Evolutionary conservation across 495 filamentous ascomycete genomes (phyloP), one percentile per base, ranked within the genome.

Genomic region (Penicillium longicatenatum): DNA sequence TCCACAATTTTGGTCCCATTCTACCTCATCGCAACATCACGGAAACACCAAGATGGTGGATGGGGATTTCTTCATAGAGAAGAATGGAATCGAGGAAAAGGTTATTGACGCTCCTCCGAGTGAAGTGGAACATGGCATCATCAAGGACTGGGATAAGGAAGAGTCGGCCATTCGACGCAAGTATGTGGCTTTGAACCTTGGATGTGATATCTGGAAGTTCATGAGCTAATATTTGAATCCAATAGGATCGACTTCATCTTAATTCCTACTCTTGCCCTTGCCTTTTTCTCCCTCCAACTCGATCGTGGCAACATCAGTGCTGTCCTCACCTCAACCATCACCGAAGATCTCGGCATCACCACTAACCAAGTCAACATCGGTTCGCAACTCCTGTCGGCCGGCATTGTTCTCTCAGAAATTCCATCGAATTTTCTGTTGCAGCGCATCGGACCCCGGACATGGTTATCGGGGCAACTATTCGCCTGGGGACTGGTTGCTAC

Each of bases 341-440:
- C 79, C 2, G 50, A 71, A 22, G 84, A 86, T 52, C 70, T 85
- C 11, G 67, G 73, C 17, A 80, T 87, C 59, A 80, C 70, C 4
- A 82, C 81, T 5, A 80, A 82, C 54, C 79, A 86, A 65, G 75
- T 86, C 59, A 87, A 87, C 33, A 63, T 82, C 42, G 84, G 84
- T 6, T 74, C 78, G 3, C 79, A 82, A 58, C 62, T 87, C 30
- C 68, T 86, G 0, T 82, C 79, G 0, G 75, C 78, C 7, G 82
- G 83, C 1, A 84, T 86, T 17, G 82, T 85, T 1, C 60, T 85
- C 14, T 73, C 81, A 0, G 84, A 86, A 54, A 82, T 87, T 11
- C 82, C 82, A 0, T 82, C 77, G 22, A 85, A 85, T 55, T 70
- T 85, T 0, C 67, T 86, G 7, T 63, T 86, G 17, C 82, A 86